Evolutionary conservation across 805 yeast species (phyloP), one percentile per base, ranked within the genome.

Genomic region (Saccharomycopsis schoenii): DNA sequence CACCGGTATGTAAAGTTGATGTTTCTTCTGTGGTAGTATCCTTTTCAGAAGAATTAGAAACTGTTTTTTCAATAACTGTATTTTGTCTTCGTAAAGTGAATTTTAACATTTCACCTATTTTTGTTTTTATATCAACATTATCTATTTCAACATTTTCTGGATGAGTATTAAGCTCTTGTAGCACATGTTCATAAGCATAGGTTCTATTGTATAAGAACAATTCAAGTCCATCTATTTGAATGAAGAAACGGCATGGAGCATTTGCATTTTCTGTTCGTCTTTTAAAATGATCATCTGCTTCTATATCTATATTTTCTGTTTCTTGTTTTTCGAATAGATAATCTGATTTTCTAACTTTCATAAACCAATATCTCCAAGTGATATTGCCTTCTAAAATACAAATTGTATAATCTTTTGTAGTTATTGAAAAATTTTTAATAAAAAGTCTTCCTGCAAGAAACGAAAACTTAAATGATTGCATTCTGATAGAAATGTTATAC

Each of bases 311-410:
- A 51, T 55, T 61, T 43, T 61, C 58, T 55, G 34, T 58, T 37
- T 61, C 66, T 25, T 62, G 62, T 55, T 50, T 68, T 39, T 59
- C 67, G 43, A 68, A 69, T 14, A 19, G 34, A 42, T 57, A 59
- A 11, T 56, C 62, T 21, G 70, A 65, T 62, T 64, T 63, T 65
- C 80, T 73, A 17, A 78, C 70, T 4, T 72, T 69, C 3, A 76
- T 73, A 58, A 89, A 74, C 98, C 98, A 94, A 71, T 90, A 93
- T 63, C 96, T 73, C 98, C 98, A 94, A 0, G 96, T 88, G 34
- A 93, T 69, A 66, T 83, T 82, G 1, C 93, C 87, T 63, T 85
- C 84, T 34, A 88, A 78, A 1, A 88, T 77, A 10, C 89, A 81
- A 0, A 89, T 68, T 1, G 96, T 83, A 63, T 83, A 83, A 72